These are phyloP conservation scores for Ochromonadaceae sp. DNA, from an alignment of 352 stramenopile genomes.

Conservation along the genomic window DNA sequence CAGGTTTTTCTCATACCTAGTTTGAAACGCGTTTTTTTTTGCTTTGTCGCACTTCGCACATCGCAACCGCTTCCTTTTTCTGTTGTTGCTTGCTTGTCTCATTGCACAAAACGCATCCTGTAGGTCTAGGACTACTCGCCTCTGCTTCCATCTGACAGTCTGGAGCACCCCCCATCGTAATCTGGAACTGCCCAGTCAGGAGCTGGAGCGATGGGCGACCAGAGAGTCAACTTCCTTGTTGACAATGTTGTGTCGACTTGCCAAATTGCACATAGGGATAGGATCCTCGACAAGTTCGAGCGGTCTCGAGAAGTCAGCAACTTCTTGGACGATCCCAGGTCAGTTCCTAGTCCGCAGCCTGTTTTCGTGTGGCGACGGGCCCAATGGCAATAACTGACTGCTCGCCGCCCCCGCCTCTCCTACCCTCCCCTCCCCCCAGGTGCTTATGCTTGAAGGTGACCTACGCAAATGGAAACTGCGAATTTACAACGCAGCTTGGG, in stretches of 20 bases:
- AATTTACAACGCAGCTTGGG: background rate
- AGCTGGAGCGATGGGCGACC: too few species aligned
- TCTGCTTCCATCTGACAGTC: too few species aligned
- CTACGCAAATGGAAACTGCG: background rate
- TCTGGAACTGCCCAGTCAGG: too few species aligned
- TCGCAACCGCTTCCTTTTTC: too few species aligned
- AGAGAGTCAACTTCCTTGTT: constrained; percentile 25
- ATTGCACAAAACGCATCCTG: too few species aligned
- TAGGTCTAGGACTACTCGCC: too few species aligned
- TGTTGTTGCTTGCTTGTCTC: too few species aligned
- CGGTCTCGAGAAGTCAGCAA: background rate
- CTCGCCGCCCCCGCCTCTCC: background rate
- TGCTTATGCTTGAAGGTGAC: background rate
- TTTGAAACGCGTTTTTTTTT: too few species aligned
- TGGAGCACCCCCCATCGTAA: too few species aligned
- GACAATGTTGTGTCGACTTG: constrained; percentile 21
- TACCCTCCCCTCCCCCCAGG: background rate
- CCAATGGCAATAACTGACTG: too few species aligned
- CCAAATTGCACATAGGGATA: background rate
- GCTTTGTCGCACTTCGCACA: too few species aligned
- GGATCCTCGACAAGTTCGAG: background rate
- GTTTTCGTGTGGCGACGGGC: constrained; percentile 1
- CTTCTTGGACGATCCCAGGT: constrained; percentile 11
- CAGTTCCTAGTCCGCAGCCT: background rate
- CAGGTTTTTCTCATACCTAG: too few species aligned